Percentiles rank a stretch among this genome's conserved stretches.
Conservation (phyloP, 148 eudicot genomes). For the Silene latifolia region DNA sequence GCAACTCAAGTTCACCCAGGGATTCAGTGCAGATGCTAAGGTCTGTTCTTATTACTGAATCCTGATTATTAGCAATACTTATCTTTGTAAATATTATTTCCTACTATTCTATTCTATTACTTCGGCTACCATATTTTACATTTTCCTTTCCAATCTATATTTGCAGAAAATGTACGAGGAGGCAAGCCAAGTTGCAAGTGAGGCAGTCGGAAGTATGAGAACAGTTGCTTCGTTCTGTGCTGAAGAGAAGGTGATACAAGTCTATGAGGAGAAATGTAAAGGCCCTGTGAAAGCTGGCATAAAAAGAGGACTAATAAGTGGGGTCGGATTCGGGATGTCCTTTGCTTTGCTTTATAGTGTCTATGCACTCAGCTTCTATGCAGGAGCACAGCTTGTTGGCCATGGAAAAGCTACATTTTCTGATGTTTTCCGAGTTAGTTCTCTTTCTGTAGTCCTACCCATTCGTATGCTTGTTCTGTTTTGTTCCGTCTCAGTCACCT, state of each 20-base stretch:
- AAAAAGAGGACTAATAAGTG: conserved; percentile 52
- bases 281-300: conserved; percentile 48
- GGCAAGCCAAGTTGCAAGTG: conserved; percentile 80
- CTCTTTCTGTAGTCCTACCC: background rate
- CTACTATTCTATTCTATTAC: too few species aligned
- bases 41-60: conserved; percentile 22
- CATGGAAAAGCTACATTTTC: conserved; percentile 44
- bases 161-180: conserved; percentile 58
- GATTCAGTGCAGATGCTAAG: conserved; percentile 87
- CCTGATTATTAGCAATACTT: background rate
- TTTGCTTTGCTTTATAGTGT: conserved; percentile 38
- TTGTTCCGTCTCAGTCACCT: too few species aligned
- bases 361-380: conserved; percentile 49
- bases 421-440: conserved; percentile 50
- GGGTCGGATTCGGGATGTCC: conserved; percentile 51
- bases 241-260: conserved; percentile 51
- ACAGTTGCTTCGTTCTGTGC: conserved; percentile 72
- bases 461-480: background rate
- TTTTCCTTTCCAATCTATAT: background rate
- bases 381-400: conserved; percentile 55
- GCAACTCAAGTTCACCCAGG: conserved; percentile 56
- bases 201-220: conserved; percentile 72
- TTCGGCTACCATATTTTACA: background rate
- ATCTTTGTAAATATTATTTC: too few species aligned
- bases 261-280: conserved; percentile 49